Percentiles rank a stretch among this genome's conserved stretches.
Evolutionary conservation across 1,139 yeast species (phyloP).

Genomic region (Taphrina pruni): DNA sequence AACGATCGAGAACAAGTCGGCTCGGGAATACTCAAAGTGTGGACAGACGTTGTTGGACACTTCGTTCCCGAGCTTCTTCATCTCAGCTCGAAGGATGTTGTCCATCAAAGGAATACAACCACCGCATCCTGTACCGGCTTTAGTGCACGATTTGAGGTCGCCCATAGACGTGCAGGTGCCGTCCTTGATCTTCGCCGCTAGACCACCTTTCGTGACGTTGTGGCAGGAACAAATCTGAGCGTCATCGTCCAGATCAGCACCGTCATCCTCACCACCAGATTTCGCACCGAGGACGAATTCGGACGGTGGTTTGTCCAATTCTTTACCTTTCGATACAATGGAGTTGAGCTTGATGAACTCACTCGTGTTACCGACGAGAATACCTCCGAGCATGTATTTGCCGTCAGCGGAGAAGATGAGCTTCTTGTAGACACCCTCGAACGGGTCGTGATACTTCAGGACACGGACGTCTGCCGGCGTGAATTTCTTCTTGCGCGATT

Average conservation of each 20-base stretch:
- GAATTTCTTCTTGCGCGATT: constrained; percentile 43
- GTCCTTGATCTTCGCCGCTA: constrained; percentile 49
- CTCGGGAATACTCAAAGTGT: constrained; percentile 52
- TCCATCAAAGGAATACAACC: constrained; percentile 53
- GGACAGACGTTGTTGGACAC: constrained; percentile 51
- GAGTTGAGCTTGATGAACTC: constrained; percentile 51
- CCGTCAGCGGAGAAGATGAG: constrained; percentile 52
- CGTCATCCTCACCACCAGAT: constrained; percentile 49
- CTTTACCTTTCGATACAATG: constrained; percentile 49
- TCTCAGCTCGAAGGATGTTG: constrained; percentile 51
- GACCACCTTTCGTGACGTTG: constrained; percentile 50
- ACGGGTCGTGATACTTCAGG: constrained; percentile 51
- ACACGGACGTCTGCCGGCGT: constrained; percentile 46
- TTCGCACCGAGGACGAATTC: constrained; percentile 50
- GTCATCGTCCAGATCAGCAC: constrained; percentile 50
- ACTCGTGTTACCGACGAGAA: constrained; percentile 51
- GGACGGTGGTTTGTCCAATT: constrained; percentile 50
- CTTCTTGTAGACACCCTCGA: constrained; percentile 52
- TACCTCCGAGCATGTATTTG: constrained; percentile 52
- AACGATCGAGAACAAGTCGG: constrained; percentile 51
- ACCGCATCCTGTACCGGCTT: constrained; percentile 54
- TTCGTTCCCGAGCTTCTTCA: constrained; percentile 52
- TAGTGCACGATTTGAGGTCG: constrained; percentile 51
- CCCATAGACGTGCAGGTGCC: constrained; percentile 51
- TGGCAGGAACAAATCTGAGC: constrained; percentile 53